Conservation (phyloP, 345 rosid genomes). For the Excoecaria cochinchinensis region DNA sequence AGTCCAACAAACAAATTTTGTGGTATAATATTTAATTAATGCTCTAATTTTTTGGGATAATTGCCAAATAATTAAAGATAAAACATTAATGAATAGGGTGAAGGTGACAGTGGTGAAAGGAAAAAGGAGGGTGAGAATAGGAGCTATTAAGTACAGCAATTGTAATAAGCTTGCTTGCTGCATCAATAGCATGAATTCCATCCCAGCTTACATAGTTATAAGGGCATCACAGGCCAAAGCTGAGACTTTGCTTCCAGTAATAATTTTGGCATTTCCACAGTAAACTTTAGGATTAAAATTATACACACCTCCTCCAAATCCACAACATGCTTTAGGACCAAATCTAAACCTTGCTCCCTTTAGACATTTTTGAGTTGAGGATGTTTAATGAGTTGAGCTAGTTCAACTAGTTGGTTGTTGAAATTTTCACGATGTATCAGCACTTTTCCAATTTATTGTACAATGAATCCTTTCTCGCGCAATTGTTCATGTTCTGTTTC, state of each 20-base stretch:
- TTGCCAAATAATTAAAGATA: neutral
- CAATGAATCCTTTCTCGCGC: too few relatives aligned
- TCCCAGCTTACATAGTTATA: constrained; percentile 74
- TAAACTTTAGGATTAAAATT: constrained; percentile 49
- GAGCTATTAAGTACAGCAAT: constrained; percentile 42
- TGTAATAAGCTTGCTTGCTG: constrained; percentile 56
- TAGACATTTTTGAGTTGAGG: too few relatives aligned
- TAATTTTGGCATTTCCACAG: constrained; percentile 61
- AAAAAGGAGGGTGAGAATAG: constrained; percentile 61
- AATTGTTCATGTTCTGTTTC: too few relatives aligned
- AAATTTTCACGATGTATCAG: too few relatives aligned
- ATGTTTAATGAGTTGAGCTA: too few relatives aligned
- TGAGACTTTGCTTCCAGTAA: constrained; percentile 26
- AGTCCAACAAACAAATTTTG: neutral
- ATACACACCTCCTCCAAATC: constrained; percentile 58
- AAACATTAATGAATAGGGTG: constrained; percentile 36
- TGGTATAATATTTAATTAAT: neutral
- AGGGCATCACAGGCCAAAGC: constrained; percentile 54
- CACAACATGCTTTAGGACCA: constrained; percentile 74
- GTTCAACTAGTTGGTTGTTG: too few relatives aligned
- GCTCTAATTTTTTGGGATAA: too few relatives aligned
- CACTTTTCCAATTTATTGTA: too few relatives aligned
- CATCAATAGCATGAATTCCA: constrained; percentile 78
- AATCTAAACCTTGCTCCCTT: constrained; percentile 58
- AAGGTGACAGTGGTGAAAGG: constrained; percentile 42